A percentile compares a stretch with the other conserved stretches of the same genome.
Conservation (phyloP, 495 filamentous ascomycete genomes). For the Usnea hakonensis region DNA sequence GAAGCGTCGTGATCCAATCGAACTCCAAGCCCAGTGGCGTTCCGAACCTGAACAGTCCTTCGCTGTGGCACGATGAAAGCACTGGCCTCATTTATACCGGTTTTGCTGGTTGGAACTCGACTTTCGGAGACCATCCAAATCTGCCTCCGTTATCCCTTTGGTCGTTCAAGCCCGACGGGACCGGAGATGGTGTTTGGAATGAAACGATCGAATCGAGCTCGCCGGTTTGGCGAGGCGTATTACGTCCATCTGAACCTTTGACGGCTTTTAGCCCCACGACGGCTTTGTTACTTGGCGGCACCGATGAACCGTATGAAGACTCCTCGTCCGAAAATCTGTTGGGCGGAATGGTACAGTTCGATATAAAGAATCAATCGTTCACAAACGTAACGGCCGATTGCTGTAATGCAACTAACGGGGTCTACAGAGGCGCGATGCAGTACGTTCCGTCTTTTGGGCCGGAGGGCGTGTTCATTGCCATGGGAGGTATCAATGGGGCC, state of each 20-base stretch:
- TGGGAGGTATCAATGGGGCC: constrained; percentile 8
- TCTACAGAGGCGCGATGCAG: constrained; percentile 1
- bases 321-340: too few species aligned
- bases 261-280: neutral
- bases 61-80: constrained; percentile 14
- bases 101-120: constrained; percentile 7
- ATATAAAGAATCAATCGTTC: too few species aligned
- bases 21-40: constrained; percentile 11
- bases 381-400: too few species aligned
- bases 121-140: neutral
- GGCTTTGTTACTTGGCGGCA: too few species aligned
- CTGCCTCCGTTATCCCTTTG: constrained; percentile 13
- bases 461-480: constrained; percentile 13
- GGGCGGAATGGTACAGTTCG: too few species aligned
- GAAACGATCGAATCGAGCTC: neutral
- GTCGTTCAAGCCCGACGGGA: constrained; percentile 18
- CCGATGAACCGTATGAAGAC: too few species aligned
- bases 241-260: neutral
- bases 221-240: neutral
- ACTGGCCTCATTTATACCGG: constrained; percentile 11
- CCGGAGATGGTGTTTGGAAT: constrained; percentile 16
- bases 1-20: constrained; percentile 3
- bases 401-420: too few species aligned
- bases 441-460: constrained; percentile 20
- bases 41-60: constrained; percentile 8